Conservation (phyloP, 2,329 filamentous ascomycete genomes). For the Trichophyton rubrum region DNA sequence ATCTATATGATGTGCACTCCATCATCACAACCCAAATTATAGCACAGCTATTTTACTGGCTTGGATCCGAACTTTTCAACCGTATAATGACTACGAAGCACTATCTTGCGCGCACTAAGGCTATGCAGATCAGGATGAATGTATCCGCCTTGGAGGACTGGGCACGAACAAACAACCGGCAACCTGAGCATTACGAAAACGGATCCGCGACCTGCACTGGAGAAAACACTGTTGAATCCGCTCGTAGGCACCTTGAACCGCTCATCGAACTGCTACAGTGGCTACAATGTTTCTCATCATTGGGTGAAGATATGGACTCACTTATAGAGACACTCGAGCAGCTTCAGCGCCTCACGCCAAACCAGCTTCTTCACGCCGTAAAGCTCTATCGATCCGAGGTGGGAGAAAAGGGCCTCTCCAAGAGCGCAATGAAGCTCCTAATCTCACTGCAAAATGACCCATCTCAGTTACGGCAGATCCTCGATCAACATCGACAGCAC, state of each 20-base stretch:
- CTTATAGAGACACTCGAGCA: constrained; percentile 82
- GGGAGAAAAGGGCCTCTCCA: constrained; percentile 81
- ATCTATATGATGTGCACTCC: constrained; percentile 97
- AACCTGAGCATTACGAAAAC: constrained; percentile 90
- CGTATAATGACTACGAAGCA: constrained; percentile 92
- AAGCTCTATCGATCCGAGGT: constrained; percentile 92
- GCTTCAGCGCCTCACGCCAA: constrained; percentile 67
- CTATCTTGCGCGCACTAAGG: constrained; percentile 89
- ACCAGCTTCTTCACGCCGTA: constrained; percentile 81
- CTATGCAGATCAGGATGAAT: constrained; percentile 99
- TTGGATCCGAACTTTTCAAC: constrained; percentile 93
- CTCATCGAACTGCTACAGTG: constrained; percentile 91
- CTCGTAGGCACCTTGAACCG: constrained; percentile 72
- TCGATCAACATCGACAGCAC: constrained; percentile 19
- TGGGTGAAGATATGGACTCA: constrained; percentile 80
- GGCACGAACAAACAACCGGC: constrained; percentile 83
- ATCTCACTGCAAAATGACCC: constrained; percentile 65
- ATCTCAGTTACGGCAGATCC: constrained; percentile 38
- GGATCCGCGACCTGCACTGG: constrained; percentile 75
- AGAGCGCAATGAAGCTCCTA: constrained; percentile 79
- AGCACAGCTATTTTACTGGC: constrained; percentile 89
- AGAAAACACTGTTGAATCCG: constrained; percentile 74
- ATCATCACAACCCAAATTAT: constrained; percentile 88
- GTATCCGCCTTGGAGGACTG: constrained; percentile 91
- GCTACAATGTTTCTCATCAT: constrained; percentile 93